These are phyloP conservation scores for Penicillium pancosmium DNA, from an alignment of 495 filamentous ascomycete species.

Conservation along the genomic window DNA sequence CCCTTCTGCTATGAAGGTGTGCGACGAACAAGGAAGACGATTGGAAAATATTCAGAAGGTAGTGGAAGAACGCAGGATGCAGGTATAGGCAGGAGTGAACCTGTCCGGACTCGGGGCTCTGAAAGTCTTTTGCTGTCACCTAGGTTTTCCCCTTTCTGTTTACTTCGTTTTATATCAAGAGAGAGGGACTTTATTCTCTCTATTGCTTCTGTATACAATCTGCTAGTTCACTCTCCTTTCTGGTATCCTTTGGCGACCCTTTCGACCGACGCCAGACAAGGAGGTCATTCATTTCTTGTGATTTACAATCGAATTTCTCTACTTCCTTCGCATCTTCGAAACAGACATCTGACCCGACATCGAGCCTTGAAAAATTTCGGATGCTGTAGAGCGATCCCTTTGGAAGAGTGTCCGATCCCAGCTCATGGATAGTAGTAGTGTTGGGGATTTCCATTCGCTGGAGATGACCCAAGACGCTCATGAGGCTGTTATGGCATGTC, in stretches of 20 bases:
- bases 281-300: constrained; percentile 27
- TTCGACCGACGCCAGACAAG: constrained; percentile 29
- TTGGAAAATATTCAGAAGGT: constrained; percentile 20
- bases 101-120: not conserved
- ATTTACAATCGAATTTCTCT: not conserved
- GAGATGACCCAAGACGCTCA: constrained; percentile 24
- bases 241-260: not conserved
- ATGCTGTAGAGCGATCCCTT: not conserved
- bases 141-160: not conserved
- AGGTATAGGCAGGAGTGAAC: constrained; percentile 4
- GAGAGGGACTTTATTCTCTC: not conserved
- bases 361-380: not conserved
- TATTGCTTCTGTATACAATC: not conserved
- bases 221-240: not conserved
- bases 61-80: constrained; percentile 10
- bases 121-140: not conserved
- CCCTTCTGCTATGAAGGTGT: constrained; percentile 25
- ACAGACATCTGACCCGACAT: not conserved
- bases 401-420: not conserved
- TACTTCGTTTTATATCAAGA: not conserved
- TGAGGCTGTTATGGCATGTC: constrained; percentile 28
- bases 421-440: not conserved
- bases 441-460: constrained; percentile 17
- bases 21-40: constrained; percentile 24
- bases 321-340: not conserved